phyloP scores from a whole-genome alignment of 371 early-diverging fungal genomes.

The Mortierella sp. region DNA sequence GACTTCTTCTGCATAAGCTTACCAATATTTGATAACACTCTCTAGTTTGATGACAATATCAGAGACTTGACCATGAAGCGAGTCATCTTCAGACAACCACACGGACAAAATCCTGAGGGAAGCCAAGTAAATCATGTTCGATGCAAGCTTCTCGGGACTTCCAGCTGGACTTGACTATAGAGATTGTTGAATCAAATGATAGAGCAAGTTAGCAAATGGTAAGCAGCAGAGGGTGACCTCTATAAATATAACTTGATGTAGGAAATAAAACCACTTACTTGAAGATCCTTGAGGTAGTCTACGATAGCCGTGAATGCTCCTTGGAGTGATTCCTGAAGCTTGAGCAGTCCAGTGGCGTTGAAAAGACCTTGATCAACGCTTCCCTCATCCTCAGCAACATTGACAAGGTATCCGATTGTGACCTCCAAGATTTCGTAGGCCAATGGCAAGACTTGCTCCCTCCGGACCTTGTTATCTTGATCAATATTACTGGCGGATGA shows the following conservation, averaged over 20 bases:
- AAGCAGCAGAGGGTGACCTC: not conserved
- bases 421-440: constrained; percentile 42
- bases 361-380: constrained; percentile 25
- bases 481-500: not conserved
- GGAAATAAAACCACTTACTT: constrained; percentile 13
- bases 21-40: constrained; percentile 34
- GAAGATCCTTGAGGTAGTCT: constrained; percentile 46
- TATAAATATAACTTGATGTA: not conserved
- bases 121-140: constrained; percentile 39
- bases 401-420: constrained; percentile 38
- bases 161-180: constrained; percentile 16
- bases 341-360: constrained; percentile 41
- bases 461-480: constrained; percentile 18
- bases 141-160: constrained; percentile 16
- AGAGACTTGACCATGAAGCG: constrained; percentile 35
- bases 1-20: not conserved
- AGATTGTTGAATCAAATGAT: too few species aligned
- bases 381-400: constrained; percentile 27
- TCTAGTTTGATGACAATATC: constrained; percentile 23
- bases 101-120: constrained; percentile 37
- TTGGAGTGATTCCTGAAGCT: constrained; percentile 40
- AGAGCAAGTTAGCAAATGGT: not conserved
- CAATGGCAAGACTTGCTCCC: constrained; percentile 41
- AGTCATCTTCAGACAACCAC: constrained; percentile 46
- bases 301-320: constrained; percentile 33